Evolutionary conservation across 208 protist genomes (phyloP).

Genomic region (Crithidia fasciculata): DNA sequence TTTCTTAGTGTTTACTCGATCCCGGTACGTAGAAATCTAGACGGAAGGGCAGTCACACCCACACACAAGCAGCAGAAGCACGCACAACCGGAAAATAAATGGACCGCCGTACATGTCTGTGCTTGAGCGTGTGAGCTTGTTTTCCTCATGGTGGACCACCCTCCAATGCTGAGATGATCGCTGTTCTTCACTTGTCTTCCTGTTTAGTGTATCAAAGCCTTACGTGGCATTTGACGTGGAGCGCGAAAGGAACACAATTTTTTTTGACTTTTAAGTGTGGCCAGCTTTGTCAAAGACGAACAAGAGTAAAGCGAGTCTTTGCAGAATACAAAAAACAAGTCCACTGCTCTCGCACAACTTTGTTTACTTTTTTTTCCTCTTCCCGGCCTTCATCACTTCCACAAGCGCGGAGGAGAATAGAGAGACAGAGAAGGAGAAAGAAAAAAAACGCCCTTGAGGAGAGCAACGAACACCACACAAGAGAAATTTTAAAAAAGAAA

Average conservation of each 20-base stretch:
- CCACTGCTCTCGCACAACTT: too few relatives aligned
- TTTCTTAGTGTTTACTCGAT: conserved; percentile 16
- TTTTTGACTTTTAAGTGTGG: background rate
- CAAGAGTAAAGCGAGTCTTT: conserved; percentile 2
- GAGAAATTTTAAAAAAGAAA: background rate
- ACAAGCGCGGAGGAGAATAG: too few relatives aligned
- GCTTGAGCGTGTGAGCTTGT: background rate
- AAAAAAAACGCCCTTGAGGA: background rate
- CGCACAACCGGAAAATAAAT: background rate
- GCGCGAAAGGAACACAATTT: background rate
- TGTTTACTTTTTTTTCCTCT: background rate
- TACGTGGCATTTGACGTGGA: conserved; percentile 9
- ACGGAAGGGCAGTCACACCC: conserved; percentile 1
- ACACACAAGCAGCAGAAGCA: background rate
- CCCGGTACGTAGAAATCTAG: conserved; percentile 8
- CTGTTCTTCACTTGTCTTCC: too few relatives aligned
- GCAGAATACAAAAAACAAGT: background rate
- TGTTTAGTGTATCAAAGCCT: background rate
- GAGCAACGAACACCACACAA: background rate
- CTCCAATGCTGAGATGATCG: too few relatives aligned
- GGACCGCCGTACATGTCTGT: background rate
- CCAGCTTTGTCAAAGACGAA: background rate
- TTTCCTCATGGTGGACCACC: background rate
- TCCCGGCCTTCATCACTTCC: background rate
- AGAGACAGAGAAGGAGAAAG: background rate